Percentiles rank a stretch among this genome's conserved stretches.
Evolutionary conservation across 2,329 filamentous ascomycete genomes (phyloP).

Genomic region (Macrophomina tecta): DNA sequence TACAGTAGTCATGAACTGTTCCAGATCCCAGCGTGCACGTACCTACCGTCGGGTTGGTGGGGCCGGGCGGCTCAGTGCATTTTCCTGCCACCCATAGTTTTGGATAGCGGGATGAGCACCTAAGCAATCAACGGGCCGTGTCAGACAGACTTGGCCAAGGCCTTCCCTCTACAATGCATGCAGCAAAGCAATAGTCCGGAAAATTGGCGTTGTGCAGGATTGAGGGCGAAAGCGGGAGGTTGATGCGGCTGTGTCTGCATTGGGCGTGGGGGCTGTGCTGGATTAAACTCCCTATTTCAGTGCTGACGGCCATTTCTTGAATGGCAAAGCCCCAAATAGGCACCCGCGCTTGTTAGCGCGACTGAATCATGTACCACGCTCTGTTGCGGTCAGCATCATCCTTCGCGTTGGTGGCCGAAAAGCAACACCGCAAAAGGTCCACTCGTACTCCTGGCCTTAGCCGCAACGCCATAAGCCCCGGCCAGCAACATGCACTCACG

Average conservation of each 20-base stretch:
- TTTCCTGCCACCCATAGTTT: neutral
- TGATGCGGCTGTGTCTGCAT: too few species aligned
- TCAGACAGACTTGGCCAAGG: neutral
- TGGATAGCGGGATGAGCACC: neutral
- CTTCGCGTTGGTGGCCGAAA: conserved; percentile 11
- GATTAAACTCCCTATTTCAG: too few species aligned
- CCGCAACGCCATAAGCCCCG: neutral
- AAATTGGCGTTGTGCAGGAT: neutral
- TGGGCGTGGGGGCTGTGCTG: too few species aligned
- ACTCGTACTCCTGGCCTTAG: neutral
- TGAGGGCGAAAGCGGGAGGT: too few species aligned
- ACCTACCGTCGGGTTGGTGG: neutral
- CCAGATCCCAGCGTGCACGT: neutral
- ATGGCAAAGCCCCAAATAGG: neutral
- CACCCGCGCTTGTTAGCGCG: neutral
- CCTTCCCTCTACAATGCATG: neutral
- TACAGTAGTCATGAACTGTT: neutral
- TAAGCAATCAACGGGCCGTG: neutral
- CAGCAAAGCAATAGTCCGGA: neutral
- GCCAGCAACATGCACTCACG: neutral
- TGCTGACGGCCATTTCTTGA: neutral
- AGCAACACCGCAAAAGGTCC: neutral
- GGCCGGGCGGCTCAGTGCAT: conserved; percentile 2
- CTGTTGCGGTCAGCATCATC: neutral
- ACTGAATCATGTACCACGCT: neutral